A percentile compares a stretch with the other conserved stretches of the same genome.
Conservation (phyloP, 1,284 basidiomycete genomes). For the Tylopilus sp. region DNA sequence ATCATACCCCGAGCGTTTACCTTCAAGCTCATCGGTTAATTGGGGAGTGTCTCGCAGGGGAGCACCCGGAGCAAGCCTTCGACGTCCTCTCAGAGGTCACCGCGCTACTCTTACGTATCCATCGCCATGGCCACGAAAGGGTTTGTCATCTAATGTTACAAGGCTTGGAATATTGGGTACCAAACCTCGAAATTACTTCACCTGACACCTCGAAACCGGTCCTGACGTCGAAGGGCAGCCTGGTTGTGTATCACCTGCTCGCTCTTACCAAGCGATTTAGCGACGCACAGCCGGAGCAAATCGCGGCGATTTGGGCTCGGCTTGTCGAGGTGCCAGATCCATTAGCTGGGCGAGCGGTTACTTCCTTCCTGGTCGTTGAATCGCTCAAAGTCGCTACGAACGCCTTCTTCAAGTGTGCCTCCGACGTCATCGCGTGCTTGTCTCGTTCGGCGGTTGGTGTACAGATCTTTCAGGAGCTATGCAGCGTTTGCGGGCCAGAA, state of each 20-base stretch:
- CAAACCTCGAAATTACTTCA: conserved; percentile 60
- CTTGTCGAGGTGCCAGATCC: conserved; percentile 69
- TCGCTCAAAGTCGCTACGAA: conserved; percentile 79
- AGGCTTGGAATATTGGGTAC: conserved; percentile 78
- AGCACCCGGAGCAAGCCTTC: conserved; percentile 70
- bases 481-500: conserved; percentile 78
- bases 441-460: conserved; percentile 75
- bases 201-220: conserved; percentile 23
- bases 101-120: conserved; percentile 68
- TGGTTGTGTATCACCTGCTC: conserved; percentile 80
- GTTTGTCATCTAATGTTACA: conserved; percentile 59
- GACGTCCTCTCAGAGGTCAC: conserved; percentile 74
- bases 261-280: conserved; percentile 80
- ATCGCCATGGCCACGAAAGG: conserved; percentile 47
- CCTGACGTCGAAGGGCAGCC: conserved; percentile 58
- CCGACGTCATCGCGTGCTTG: conserved; percentile 81
- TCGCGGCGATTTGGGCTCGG: conserved; percentile 78
- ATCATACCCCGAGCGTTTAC: conserved; percentile 74
- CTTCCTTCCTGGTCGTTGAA: conserved; percentile 85
- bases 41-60: conserved; percentile 75
- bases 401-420: conserved; percentile 76
- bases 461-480: conserved; percentile 79
- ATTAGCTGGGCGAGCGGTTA: conserved; percentile 75
- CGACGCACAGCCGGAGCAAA: conserved; percentile 76
- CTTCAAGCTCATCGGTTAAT: conserved; percentile 77